A percentile compares a stretch with the other conserved stretches of the same genome.
These are phyloP conservation scores for Dryas alaskensis DNA, from an alignment of 306 rosid species.

Conservation along the genomic window DNA sequence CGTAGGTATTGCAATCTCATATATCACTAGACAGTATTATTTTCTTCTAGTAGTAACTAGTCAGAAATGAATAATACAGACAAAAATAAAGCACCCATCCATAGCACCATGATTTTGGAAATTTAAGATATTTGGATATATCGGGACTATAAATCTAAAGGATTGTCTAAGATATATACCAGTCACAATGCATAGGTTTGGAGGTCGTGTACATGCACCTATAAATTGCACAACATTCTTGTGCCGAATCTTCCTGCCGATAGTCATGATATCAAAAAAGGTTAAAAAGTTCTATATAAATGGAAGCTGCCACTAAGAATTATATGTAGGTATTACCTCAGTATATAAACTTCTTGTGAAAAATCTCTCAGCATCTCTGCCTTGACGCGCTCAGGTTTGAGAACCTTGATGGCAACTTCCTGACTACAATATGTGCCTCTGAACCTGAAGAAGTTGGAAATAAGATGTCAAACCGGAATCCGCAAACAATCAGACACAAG, in stretches of 20 bases:
- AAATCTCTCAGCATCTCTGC: conserved; percentile 88
- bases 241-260: conserved; percentile 91
- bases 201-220: conserved; percentile 90
- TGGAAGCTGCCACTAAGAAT: conserved; percentile 23
- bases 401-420: conserved; percentile 95
- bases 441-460: conserved; percentile 51
- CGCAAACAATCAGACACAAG: conserved; percentile 22
- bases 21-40: neutral
- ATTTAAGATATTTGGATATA: conserved; percentile 20
- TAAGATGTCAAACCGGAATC: conserved; percentile 37
- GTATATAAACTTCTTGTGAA: conserved; percentile 95
- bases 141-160: conserved; percentile 8
- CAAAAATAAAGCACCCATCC: neutral
- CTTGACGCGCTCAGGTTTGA: conserved; percentile 76
- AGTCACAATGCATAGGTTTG: conserved; percentile 91
- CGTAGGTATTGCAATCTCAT: conserved; percentile 19
- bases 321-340: conserved; percentile 56
- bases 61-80: neutral
- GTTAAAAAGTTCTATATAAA: neutral
- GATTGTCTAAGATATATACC: conserved; percentile 52
- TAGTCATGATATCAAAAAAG: conserved; percentile 22
- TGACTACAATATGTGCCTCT: conserved; percentile 92
- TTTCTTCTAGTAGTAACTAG: neutral
- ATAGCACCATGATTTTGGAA: conserved; percentile 1
- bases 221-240: conserved; percentile 99